Conservation (phyloP, 257 asterid species). For the Plantago elongata region DNA sequence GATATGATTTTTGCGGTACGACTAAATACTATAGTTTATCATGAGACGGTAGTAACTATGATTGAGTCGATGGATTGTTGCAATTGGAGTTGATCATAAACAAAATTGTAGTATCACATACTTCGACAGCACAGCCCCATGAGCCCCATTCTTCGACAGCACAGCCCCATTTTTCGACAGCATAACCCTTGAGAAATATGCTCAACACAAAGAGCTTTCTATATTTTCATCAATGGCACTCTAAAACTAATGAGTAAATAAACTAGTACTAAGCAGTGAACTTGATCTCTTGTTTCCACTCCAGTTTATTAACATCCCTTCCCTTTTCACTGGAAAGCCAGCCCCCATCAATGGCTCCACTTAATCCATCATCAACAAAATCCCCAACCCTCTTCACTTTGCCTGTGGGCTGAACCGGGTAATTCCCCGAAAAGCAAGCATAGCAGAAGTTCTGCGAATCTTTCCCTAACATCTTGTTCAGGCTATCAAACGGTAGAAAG, state of each 20-base stretch:
- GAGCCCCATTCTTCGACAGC: no score
- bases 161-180: no score
- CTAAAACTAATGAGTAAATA: background rate
- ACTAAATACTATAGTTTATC: no score
- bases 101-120: no score
- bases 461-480: slow-evolving; percentile 38
- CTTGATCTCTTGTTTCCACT: slow-evolving; percentile 28
- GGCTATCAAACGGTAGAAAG: slow-evolving; percentile 52
- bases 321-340: slow-evolving; percentile 40
- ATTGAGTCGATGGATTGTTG: no score
- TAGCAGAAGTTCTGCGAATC: slow-evolving; percentile 54
- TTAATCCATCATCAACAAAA: slow-evolving; percentile 80
- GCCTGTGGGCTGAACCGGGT: slow-evolving; percentile 71
- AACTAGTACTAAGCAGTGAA: slow-evolving; percentile 5
- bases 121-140: no score
- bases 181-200: no score
- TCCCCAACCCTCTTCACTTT: slow-evolving; percentile 84
- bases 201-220: no score
- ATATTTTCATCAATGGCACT: no score
- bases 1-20: no score
- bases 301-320: slow-evolving; percentile 14
- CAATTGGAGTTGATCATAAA: no score
- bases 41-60: no score
- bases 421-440: slow-evolving; percentile 76
- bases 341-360: slow-evolving; percentile 63